A percentile compares a stretch with the other conserved stretches of the same genome.
Evolutionary conservation across 2,329 filamentous ascomycete genomes (phyloP).

Genomic region (Penicillium sp.): DNA sequence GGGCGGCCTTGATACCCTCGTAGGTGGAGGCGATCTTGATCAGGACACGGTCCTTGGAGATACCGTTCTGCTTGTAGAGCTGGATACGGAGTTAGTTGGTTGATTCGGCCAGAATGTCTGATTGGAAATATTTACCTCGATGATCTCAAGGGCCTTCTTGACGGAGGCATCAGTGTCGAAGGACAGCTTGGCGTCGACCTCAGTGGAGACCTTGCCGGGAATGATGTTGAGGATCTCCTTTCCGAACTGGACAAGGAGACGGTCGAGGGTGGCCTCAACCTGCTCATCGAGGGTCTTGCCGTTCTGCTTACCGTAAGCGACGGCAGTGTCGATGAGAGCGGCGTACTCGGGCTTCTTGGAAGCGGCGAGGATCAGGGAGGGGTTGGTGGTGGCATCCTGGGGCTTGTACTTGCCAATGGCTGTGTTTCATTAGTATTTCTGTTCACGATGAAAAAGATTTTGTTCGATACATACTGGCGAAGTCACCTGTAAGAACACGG

Average conservation of each 20-base stretch:
- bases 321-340: slow-evolving; percentile 81
- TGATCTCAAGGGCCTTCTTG: slow-evolving; percentile 95
- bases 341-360: slow-evolving; percentile 98
- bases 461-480: slow-evolving; percentile 64
- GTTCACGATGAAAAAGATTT: background rate
- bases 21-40: slow-evolving; percentile 99
- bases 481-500: slow-evolving; percentile 61
- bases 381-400: slow-evolving; percentile 99
- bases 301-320: slow-evolving; percentile 81
- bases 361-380: slow-evolving; percentile 94
- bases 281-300: slow-evolving; percentile 71
- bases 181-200: slow-evolving; percentile 94
- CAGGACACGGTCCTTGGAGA: slow-evolving; percentile 89
- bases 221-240: slow-evolving; percentile 96
- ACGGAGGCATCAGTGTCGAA: slow-evolving; percentile 93
- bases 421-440: slow-evolving; percentile 39
- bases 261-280: slow-evolving; percentile 88
- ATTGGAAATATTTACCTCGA: slow-evolving; percentile 64
- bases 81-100: slow-evolving; percentile 44
- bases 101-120: background rate
- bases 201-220: slow-evolving; percentile 97
- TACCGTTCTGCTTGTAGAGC: slow-evolving; percentile 92
- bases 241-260: slow-evolving; percentile 95
- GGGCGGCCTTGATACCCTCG: slow-evolving; percentile 98
- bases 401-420: slow-evolving; percentile 99